Evolutionary conservation across 306 rosid genomes (phyloP).

Genomic region (Crotalaria pallida): DNA sequence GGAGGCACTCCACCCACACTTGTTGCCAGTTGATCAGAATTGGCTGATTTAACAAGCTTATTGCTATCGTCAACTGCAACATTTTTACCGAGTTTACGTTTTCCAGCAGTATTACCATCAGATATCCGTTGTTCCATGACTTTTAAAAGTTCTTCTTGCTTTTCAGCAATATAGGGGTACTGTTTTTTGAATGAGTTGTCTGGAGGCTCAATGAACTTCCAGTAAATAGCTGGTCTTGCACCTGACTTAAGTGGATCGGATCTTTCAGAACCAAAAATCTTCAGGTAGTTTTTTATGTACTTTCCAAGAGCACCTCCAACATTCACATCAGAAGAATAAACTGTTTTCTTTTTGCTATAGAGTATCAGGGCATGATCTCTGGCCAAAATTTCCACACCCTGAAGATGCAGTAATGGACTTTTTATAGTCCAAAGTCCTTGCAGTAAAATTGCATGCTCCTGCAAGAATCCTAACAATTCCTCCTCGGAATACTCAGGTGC

Average conservation of each 20-base stretch:
- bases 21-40: conserved; percentile 30
- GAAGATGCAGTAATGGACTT: conserved; percentile 39
- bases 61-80: conserved; percentile 29
- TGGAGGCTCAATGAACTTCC: conserved; percentile 37
- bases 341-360: conserved; percentile 47
- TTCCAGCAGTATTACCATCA: not conserved
- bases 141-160: conserved; percentile 44
- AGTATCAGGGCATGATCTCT: conserved; percentile 47
- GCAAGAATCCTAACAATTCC: conserved; percentile 55
- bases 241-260: conserved; percentile 41
- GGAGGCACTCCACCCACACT: conserved; percentile 30
- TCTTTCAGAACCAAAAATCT: conserved; percentile 49
- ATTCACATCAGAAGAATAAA: conserved; percentile 39
- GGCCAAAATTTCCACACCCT: conserved; percentile 27
- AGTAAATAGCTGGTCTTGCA: conserved; percentile 8
- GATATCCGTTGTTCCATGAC: conserved; percentile 24
- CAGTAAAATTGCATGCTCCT: conserved; percentile 47
- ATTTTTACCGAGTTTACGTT: conserved; percentile 28
- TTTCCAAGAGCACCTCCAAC: conserved; percentile 23
- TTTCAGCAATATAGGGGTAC: conserved; percentile 45
- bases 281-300: conserved; percentile 33
- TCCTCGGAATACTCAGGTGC: conserved; percentile 59
- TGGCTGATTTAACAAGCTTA: conserved; percentile 31
- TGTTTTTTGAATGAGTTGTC: conserved; percentile 54
- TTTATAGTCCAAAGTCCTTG: conserved; percentile 83